A percentile compares a stretch with the other conserved stretches of the same genome.
These are phyloP conservation scores for Lotmaria passim DNA, from an alignment of 208 protist genomes.

Conservation along the genomic window DNA sequence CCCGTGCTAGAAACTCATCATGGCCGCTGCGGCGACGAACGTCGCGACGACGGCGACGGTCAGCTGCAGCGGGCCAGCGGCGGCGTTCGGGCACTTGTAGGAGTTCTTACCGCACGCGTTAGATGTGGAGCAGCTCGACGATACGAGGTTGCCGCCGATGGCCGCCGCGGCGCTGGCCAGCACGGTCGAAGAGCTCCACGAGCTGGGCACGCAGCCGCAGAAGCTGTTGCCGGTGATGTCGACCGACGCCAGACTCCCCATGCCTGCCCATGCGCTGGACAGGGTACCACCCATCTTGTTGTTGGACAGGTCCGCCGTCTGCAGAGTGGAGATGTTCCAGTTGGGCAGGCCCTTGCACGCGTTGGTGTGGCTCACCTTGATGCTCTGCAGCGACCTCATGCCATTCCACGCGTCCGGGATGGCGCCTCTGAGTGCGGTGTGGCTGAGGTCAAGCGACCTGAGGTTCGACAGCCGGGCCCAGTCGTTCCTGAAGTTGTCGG, in stretches of 20 bases:
- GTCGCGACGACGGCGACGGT: too few relatives aligned
- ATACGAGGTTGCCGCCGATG: not conserved
- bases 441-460: conserved; percentile 10
- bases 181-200: conserved; percentile 19
- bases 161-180: conserved; percentile 27
- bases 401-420: conserved; percentile 21
- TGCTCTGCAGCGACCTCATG: not conserved
- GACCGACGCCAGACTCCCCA: conserved; percentile 12
- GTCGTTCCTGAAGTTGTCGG: conserved; percentile 11
- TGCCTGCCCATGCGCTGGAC: conserved; percentile 6
- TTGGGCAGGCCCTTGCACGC: conserved; percentile 29
- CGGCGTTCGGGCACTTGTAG: not conserved
- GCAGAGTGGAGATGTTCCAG: conserved; percentile 16
- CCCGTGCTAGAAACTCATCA: too few relatives aligned
- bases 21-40: too few relatives aligned
- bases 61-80: too few relatives aligned
- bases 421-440: conserved; percentile 24
- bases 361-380: conserved; percentile 10
- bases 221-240: conserved; percentile 22
- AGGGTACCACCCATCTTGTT: conserved; percentile 25
- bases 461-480: conserved; percentile 9
- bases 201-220: conserved; percentile 19
- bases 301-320: conserved; percentile 14
- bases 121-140: not conserved
- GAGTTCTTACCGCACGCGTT: conserved; percentile 1